Evolutionary conservation across 1,284 basidiomycete species (phyloP).

Genomic region (Melampsora americana): DNA sequence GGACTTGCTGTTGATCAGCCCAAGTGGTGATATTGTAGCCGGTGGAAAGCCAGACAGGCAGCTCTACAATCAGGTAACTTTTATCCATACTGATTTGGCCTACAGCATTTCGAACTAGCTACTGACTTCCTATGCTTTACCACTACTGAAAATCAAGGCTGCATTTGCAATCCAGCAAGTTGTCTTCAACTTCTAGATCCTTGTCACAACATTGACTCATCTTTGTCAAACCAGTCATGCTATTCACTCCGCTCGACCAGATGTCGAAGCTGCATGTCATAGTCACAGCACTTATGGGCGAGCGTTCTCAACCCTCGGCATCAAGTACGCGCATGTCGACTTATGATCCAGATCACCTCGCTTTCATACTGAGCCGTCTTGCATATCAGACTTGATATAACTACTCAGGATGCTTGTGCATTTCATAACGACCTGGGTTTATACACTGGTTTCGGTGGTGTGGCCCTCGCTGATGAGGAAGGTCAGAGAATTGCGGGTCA

Average conservation of each 20-base stretch:
- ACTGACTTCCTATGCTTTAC: neutral
- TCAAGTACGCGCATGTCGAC: constrained; percentile 58
- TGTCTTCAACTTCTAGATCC: constrained; percentile 53
- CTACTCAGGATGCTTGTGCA: constrained; percentile 54
- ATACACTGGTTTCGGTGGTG: constrained; percentile 59
- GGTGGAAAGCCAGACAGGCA: constrained; percentile 54
- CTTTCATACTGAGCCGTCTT: constrained; percentile 46
- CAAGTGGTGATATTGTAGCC: constrained; percentile 59
- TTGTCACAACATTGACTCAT: constrained; percentile 54
- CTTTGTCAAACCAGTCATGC: constrained; percentile 54
- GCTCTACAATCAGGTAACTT: constrained; percentile 47
- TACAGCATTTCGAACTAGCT: neutral
- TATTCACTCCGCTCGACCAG: constrained; percentile 63
- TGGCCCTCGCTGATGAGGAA: constrained; percentile 64
- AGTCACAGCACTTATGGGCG: constrained; percentile 64
- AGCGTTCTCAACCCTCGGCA: constrained; percentile 63
- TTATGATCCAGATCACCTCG: constrained; percentile 44
- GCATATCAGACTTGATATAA: constrained; percentile 52
- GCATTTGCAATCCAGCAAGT: constrained; percentile 48
- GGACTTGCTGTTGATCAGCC: constrained; percentile 59
- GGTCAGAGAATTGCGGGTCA: constrained; percentile 58
- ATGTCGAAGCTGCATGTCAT: constrained; percentile 65
- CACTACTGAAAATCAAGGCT: constrained; percentile 5
- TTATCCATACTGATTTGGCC: constrained; percentile 3
- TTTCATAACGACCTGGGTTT: constrained; percentile 52